A percentile compares a stretch with the other conserved stretches of the same genome.
These are phyloP conservation scores for Colletotrichum gloeosporioides DNA, from an alignment of 2,329 filamentous ascomycete genomes.

Conservation along the genomic window DNA sequence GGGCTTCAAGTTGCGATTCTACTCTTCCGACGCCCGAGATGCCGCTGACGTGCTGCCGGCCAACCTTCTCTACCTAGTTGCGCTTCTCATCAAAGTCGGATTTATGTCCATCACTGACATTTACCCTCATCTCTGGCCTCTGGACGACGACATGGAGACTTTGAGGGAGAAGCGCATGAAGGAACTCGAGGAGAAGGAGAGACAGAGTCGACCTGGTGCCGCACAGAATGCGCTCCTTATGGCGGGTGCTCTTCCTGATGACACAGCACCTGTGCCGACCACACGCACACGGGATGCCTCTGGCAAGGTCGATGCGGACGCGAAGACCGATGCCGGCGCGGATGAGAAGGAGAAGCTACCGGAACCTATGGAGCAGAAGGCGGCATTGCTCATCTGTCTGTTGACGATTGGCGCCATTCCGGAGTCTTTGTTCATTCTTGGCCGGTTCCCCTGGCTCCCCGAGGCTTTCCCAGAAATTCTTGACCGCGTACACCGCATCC, in stretches of 20 bases:
- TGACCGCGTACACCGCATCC: constrained; percentile 81
- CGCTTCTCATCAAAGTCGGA: constrained; percentile 93
- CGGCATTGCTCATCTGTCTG: constrained; percentile 81
- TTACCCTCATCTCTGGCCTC: constrained; percentile 89
- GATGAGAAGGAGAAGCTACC: constrained; percentile 61
- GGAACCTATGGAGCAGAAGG: constrained; percentile 87
- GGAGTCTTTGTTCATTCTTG: constrained; percentile 90
- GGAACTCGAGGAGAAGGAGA: constrained; percentile 81
- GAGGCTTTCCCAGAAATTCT: constrained; percentile 84
- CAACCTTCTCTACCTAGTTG: constrained; percentile 90
- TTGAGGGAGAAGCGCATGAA: constrained; percentile 74
- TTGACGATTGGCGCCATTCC: constrained; percentile 91
- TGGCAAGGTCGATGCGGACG: constrained; percentile 56
- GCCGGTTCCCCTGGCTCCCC: constrained; percentile 90
- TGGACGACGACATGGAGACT: constrained; percentile 81
- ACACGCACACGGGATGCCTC: constrained; percentile 55
- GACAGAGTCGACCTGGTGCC: constrained; percentile 71
- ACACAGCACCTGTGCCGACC: constrained; percentile 61
- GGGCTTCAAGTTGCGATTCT: constrained; percentile 96
- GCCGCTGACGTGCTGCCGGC: constrained; percentile 81
- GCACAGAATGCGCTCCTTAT: constrained; percentile 83
- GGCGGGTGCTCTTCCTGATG: constrained; percentile 87
- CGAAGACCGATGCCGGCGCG: constrained; percentile 53
- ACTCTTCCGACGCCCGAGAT: constrained; percentile 80
- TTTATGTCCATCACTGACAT: constrained; percentile 93